phyloP scores from a whole-genome alignment of 371 early-diverging fungal species.

The Sporodiniella umbellata region DNA sequence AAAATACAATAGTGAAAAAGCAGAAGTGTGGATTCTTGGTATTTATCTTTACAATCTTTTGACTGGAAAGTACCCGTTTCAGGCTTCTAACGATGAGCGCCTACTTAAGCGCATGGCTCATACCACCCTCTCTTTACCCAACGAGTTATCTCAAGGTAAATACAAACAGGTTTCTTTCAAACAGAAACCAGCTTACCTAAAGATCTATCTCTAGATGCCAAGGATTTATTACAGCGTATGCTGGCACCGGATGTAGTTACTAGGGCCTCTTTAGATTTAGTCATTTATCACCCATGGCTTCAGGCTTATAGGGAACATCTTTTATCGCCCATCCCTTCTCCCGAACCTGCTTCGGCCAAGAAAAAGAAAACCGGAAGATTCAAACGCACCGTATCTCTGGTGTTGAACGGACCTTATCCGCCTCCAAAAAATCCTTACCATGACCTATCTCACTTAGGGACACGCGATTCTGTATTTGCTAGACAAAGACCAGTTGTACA shows the following conservation, averaged over 20 bases:
- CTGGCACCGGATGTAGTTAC: slow-evolving; percentile 28
- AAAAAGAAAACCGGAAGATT: not conserved
- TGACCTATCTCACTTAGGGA: slow-evolving; percentile 26
- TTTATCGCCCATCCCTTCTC: not conserved
- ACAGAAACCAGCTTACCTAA: too few species aligned
- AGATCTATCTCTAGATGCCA: slow-evolving; percentile 40
- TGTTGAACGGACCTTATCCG: slow-evolving; percentile 27
- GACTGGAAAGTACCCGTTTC: slow-evolving; percentile 36
- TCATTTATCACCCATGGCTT: slow-evolving; percentile 45
- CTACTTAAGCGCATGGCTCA: slow-evolving; percentile 39
- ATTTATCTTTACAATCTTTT: slow-evolving; percentile 38
- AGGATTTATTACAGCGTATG: slow-evolving; percentile 40
- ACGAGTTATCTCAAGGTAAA: slow-evolving; percentile 38
- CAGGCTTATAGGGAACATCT: slow-evolving; percentile 11
- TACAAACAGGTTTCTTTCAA: too few species aligned
- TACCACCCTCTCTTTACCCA: slow-evolving; percentile 34
- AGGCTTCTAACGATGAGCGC: slow-evolving; percentile 32
- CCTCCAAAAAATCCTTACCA: slow-evolving; percentile 29
- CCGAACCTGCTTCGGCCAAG: not conserved
- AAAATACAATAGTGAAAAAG: slow-evolving; percentile 22
- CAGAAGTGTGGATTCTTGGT: slow-evolving; percentile 45
- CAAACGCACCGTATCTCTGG: slow-evolving; percentile 5
- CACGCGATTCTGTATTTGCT: slow-evolving; percentile 19
- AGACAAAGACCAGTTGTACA: not conserved
- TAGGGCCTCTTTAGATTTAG: slow-evolving; percentile 39